phyloP scores from a whole-genome alignment of 805 yeast genomes.

The Candida sakaeoensis region DNA sequence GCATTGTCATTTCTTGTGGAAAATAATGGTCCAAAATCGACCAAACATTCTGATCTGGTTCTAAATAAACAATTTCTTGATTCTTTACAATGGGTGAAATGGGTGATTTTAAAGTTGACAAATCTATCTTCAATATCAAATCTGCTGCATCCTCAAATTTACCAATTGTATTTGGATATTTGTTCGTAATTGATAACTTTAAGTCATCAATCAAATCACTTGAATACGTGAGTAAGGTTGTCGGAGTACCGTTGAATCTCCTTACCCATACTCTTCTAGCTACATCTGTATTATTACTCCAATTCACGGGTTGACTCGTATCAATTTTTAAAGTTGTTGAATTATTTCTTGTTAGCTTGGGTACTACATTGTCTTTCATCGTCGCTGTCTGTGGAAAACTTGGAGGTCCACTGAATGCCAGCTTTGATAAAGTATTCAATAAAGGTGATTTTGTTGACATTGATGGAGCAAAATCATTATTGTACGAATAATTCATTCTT shows the following conservation, averaged over 20 bases:
- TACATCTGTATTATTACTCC: not conserved
- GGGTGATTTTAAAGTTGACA: slow-evolving; percentile 3
- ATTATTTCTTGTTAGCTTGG: slow-evolving; percentile 12
- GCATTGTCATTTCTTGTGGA: slow-evolving; percentile 66
- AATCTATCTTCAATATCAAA: slow-evolving; percentile 35
- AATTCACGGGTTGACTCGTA: slow-evolving; percentile 2
- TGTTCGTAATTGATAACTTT: slow-evolving; percentile 58
- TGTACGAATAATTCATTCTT: not conserved
- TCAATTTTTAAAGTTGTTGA: slow-evolving; percentile 4
- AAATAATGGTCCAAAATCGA: slow-evolving; percentile 53
- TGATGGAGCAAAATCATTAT: not conserved
- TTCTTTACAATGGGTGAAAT: slow-evolving; percentile 4
- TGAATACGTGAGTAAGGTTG: slow-evolving; percentile 60
- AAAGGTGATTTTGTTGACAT: slow-evolving; percentile 3
- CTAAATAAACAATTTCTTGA: slow-evolving; percentile 24
- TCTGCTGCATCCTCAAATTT: slow-evolving; percentile 68
- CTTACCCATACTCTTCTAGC: slow-evolving; percentile 53
- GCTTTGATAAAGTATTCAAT: not conserved
- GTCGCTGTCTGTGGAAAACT: slow-evolving; percentile 2
- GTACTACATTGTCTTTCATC: slow-evolving; percentile 1
- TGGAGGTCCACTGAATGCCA: slow-evolving; percentile 1
- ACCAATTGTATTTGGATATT: slow-evolving; percentile 66
- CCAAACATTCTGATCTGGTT: slow-evolving; percentile 64
- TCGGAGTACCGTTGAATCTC: slow-evolving; percentile 53
- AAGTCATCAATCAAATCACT: slow-evolving; percentile 78